Evolutionary conservation across 176 grass and related monocot species (phyloP).

Genomic region (Olyra latifolia): DNA sequence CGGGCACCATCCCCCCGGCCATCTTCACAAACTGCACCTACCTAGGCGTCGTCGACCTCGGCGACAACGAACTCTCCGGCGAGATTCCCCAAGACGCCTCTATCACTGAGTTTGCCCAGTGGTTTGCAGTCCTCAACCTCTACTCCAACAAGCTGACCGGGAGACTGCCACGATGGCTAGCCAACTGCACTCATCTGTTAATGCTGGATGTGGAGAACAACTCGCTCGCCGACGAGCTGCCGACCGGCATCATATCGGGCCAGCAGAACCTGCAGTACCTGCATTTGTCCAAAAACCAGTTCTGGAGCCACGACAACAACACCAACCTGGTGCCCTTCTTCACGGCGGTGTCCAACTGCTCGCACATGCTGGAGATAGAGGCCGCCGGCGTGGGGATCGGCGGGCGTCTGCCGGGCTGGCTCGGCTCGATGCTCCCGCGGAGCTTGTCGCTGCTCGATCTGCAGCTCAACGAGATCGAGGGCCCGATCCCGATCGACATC

Average conservation of each 20-base stretch:
- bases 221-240: conserved; percentile 54
- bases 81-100: conserved; percentile 40
- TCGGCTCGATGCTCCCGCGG: conserved; percentile 22
- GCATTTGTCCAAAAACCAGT: conserved; percentile 42
- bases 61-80: conserved; percentile 45
- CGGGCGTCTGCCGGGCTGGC: conserved; percentile 42
- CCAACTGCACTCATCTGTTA: conserved; percentile 31
- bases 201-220: conserved; percentile 63
- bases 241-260: conserved; percentile 37
- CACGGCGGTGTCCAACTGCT: conserved; percentile 59
- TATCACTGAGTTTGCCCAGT: not conserved
- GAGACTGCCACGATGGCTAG: conserved; percentile 62
- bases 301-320: conserved; percentile 58
- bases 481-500: conserved; percentile 58
- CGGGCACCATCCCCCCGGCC: conserved; percentile 45
- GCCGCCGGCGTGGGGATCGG: conserved; percentile 43
- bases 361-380: conserved; percentile 50
- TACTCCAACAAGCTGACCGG: conserved; percentile 62
- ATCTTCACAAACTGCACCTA: conserved; percentile 57
- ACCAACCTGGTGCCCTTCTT: conserved; percentile 80
- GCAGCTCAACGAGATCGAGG: conserved; percentile 62
- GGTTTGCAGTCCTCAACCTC: conserved; percentile 26
- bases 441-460: conserved; percentile 47
- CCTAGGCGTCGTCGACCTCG: conserved; percentile 34
- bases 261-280: conserved; percentile 21